Percentiles rank a stretch among this genome's conserved stretches.
Conservation (phyloP, 2,329 filamentous ascomycete species). For the Ophiosphaerella narmari region DNA sequence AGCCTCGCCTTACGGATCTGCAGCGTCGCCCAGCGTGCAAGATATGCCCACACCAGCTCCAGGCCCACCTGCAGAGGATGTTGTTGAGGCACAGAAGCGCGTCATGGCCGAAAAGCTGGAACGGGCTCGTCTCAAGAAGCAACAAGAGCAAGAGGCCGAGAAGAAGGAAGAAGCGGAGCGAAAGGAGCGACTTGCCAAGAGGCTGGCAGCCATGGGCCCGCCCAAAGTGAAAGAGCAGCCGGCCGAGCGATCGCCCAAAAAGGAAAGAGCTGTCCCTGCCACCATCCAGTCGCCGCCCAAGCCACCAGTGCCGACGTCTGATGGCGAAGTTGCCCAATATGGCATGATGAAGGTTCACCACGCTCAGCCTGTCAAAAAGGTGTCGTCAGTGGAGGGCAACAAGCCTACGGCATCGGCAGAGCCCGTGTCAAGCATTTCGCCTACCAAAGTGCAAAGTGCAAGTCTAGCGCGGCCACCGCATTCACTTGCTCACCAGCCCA, state of each 20-base stretch:
- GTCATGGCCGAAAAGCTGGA: constrained; percentile 75
- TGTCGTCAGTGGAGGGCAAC: constrained; percentile 19
- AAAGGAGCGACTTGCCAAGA: constrained; percentile 72
- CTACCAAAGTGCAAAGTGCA: constrained; percentile 27
- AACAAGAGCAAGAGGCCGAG: constrained; percentile 60
- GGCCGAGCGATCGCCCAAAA: constrained; percentile 48
- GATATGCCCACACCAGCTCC: constrained; percentile 36
- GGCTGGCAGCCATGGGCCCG: constrained; percentile 71
- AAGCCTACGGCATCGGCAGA: constrained; percentile 17
- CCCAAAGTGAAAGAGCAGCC: constrained; percentile 44
- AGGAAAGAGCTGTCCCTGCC: constrained; percentile 48
- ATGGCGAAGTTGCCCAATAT: constrained; percentile 63
- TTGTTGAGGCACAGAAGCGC: constrained; percentile 67
- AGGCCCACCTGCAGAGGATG: constrained; percentile 59
- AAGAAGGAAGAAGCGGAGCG: constrained; percentile 73
- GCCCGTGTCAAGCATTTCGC: constrained; percentile 21
- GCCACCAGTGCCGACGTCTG: constrained; percentile 61
- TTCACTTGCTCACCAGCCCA: constrained; percentile 21
- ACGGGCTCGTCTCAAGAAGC: constrained; percentile 69
- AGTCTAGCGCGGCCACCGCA: constrained; percentile 21
- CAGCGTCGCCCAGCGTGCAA: constrained; percentile 25
- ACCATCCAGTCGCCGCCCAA: constrained; percentile 57
- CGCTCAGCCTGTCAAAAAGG: constrained; percentile 55
- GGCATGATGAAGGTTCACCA: constrained; percentile 67
- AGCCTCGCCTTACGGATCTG: constrained; percentile 43